These are phyloP conservation scores for Neoboletus subvelutipes DNA, from an alignment of 768 basidiomycete species.

Conservation along the genomic window DNA sequence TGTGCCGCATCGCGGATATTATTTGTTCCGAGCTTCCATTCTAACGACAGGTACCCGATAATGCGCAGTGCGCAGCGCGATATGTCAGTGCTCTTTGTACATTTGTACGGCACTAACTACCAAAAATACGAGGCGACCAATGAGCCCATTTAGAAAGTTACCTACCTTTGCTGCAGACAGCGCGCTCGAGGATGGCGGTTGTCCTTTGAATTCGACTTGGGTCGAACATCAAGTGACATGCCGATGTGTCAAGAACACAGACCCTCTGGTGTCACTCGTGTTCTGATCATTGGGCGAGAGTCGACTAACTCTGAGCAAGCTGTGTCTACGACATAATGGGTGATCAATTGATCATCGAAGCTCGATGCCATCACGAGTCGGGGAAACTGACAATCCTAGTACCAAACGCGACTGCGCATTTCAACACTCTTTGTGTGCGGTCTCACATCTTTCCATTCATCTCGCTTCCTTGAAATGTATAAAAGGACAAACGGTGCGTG, in stretches of 20 bases:
- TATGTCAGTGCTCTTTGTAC: not conserved
- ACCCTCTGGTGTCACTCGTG: not conserved
- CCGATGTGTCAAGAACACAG: too few species aligned
- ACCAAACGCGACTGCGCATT: not conserved
- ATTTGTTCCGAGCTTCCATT: not conserved
- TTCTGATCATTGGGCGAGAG: not conserved
- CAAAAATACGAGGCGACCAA: too few species aligned
- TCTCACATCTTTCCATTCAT: not conserved
- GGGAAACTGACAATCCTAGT: not conserved
- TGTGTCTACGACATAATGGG: not conserved
- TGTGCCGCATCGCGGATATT: not conserved
- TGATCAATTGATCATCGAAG: not conserved
- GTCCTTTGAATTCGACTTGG: not conserved
- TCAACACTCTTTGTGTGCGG: not conserved
- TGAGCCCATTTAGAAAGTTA: not conserved
- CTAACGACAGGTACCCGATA: not conserved
- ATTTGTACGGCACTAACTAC: not conserved
- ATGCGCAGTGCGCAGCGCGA: not conserved
- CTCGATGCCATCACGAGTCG: not conserved
- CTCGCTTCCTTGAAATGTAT: not conserved
- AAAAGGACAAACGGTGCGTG: not conserved
- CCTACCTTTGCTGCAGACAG: not conserved
- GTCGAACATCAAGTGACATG: not conserved
- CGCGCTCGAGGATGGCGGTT: not conserved
- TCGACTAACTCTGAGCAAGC: not conserved